Conservation (phyloP, 2,329 filamentous ascomycete genomes). For the Talaromyces marneffei region DNA sequence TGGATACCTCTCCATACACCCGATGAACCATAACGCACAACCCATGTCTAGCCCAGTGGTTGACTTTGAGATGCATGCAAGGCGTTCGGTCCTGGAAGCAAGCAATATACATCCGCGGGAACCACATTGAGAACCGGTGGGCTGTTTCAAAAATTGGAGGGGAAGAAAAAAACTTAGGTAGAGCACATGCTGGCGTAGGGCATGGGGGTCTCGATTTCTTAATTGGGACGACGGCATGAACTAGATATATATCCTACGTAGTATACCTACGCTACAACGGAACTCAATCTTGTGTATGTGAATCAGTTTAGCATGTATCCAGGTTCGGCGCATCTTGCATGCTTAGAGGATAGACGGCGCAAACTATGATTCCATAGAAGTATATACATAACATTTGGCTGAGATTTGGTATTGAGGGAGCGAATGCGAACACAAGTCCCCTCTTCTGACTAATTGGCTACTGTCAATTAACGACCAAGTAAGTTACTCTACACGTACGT, state of each 20-base stretch:
- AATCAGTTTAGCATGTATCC: background rate
- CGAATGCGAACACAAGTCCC: background rate
- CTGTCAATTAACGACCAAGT: too few relatives aligned
- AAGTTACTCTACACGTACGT: background rate
- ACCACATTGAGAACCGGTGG: background rate
- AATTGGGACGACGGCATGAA: conserved; percentile 7
- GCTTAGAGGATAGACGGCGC: background rate
- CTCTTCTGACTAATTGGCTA: background rate
- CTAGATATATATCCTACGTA: background rate
- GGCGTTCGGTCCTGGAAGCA: background rate
- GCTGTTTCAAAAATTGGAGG: background rate
- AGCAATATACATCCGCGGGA: conserved; percentile 2
- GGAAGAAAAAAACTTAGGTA: background rate
- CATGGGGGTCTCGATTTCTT: background rate
- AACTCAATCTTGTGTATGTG: background rate
- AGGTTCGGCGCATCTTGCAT: background rate
- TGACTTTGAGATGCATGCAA: conserved; percentile 4
- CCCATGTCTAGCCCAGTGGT: background rate
- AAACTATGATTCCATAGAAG: background rate
- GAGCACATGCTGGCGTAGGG: background rate
- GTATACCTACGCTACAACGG: background rate
- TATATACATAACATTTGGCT: background rate
- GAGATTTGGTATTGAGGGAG: background rate
- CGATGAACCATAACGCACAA: background rate
- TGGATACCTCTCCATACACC: background rate